Evolutionary conservation across 805 yeast species (phyloP).

Genomic region (Saccharomycopsis capsularis): DNA sequence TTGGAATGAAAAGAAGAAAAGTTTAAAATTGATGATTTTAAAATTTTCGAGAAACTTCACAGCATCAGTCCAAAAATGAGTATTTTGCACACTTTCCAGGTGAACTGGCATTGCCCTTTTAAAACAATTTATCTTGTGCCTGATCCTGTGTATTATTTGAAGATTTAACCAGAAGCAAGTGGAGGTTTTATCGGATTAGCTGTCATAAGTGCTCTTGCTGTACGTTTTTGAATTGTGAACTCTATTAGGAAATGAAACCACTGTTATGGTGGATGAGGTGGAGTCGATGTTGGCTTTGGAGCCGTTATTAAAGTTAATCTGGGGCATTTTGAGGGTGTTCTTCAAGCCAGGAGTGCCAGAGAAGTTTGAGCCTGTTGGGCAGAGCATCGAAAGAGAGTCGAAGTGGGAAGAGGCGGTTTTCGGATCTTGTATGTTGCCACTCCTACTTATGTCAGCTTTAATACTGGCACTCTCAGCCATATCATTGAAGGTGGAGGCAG

Average conservation of each 20-base stretch:
- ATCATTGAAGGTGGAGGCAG: background rate
- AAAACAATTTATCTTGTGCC: slow-evolving; percentile 56
- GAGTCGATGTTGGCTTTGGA: slow-evolving; percentile 20
- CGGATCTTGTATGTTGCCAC: no score
- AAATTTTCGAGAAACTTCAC: background rate
- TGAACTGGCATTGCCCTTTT: slow-evolving; percentile 65
- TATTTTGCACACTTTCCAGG: slow-evolving; percentile 48
- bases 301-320: no score
- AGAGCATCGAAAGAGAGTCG: background rate
- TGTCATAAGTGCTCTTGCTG: slow-evolving; percentile 44
- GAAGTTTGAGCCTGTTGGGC: no score
- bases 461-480: background rate
- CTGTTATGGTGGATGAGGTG: slow-evolving; percentile 15
- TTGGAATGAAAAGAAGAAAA: no score
- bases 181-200: slow-evolving; percentile 43
- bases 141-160: slow-evolving; percentile 44
- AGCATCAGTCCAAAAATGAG: slow-evolving; percentile 51
- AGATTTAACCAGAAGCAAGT: slow-evolving; percentile 40
- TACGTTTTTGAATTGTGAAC: slow-evolving; percentile 46
- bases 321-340: background rate
- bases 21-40: no score
- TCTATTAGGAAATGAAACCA: slow-evolving; percentile 42
- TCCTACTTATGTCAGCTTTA: no score
- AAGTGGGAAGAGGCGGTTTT: background rate
- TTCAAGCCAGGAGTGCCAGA: no score